These are phyloP conservation scores for Pseudocercospora fijiensis DNA, from an alignment of 2,329 filamentous ascomycete genomes.

Conservation along the genomic window DNA sequence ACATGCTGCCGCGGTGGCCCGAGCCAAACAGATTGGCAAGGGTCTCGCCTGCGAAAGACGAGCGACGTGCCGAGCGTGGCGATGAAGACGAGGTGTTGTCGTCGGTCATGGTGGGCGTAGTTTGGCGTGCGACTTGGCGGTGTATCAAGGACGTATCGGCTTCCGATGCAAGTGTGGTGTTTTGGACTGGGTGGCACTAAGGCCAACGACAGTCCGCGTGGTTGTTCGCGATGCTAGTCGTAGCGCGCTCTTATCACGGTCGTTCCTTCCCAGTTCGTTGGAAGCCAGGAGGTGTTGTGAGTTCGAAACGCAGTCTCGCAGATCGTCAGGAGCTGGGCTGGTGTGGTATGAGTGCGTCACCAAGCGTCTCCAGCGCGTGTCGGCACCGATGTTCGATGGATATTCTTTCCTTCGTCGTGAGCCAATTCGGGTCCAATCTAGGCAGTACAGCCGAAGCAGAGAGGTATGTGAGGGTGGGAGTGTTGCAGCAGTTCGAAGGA, in stretches of 20 bases:
- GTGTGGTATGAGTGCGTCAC: not conserved
- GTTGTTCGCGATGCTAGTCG: slow-evolving; percentile 10
- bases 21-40: slow-evolving; percentile 51
- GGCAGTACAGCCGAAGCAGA: not conserved
- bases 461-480: not conserved
- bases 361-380: not conserved
- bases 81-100: slow-evolving; percentile 21
- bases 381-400: slow-evolving; percentile 1
- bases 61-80: slow-evolving; percentile 42
- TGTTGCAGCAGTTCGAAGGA: not conserved
- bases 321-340: slow-evolving; percentile 7
- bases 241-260: not conserved
- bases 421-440: not conserved
- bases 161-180: not conserved
- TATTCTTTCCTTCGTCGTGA: not conserved
- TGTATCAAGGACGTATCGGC: slow-evolving; percentile 2
- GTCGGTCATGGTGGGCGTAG: slow-evolving; percentile 23
- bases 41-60: slow-evolving; percentile 50
- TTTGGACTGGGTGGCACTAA: slow-evolving; percentile 16
- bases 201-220: slow-evolving; percentile 16
- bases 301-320: slow-evolving; percentile 7
- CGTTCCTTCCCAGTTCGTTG: not conserved
- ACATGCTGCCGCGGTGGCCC: slow-evolving; percentile 30
- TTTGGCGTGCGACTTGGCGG: not conserved
- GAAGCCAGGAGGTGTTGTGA: not conserved